These are phyloP conservation scores for Schizonepeta tenuifolia DNA, from an alignment of 257 asterid species.

Conservation along the genomic window DNA sequence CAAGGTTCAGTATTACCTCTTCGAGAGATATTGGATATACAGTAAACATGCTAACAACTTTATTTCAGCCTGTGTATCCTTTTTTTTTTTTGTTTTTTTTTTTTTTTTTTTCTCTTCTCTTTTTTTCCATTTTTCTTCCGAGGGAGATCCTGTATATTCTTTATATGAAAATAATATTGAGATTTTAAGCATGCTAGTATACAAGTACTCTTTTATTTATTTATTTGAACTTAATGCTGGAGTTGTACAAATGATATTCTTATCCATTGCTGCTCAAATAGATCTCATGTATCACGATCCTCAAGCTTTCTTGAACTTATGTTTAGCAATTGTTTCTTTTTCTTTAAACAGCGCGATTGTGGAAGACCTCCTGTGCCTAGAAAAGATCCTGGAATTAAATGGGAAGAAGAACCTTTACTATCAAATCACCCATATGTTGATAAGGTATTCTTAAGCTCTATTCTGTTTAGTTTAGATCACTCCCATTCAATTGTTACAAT, in stretches of 20 bases:
- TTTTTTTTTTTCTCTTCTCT: no score
- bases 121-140: neutral
- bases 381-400: slow-evolving; percentile 81
- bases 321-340: slow-evolving; percentile 28
- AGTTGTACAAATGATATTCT: slow-evolving; percentile 18
- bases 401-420: slow-evolving; percentile 87
- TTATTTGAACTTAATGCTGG: neutral
- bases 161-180: neutral
- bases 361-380: slow-evolving; percentile 90
- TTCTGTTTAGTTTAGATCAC: slow-evolving; percentile 9
- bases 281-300: slow-evolving; percentile 26
- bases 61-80: neutral
- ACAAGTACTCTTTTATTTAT: slow-evolving; percentile 1
- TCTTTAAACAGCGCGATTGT: slow-evolving; percentile 76
- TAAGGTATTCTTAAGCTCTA: slow-evolving; percentile 53
- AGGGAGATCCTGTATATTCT: neutral
- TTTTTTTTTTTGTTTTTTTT: neutral
- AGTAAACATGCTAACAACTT: no score
- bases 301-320: slow-evolving; percentile 27
- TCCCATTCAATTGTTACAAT: slow-evolving; percentile 22
- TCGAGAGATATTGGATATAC: slow-evolving; percentile 9
- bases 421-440: slow-evolving; percentile 95
- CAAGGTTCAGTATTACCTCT: neutral
- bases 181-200: neutral
- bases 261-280: neutral